Evolutionary conservation across 441 rosid species (phyloP).

Genomic region (Populus trichocarpa): DNA sequence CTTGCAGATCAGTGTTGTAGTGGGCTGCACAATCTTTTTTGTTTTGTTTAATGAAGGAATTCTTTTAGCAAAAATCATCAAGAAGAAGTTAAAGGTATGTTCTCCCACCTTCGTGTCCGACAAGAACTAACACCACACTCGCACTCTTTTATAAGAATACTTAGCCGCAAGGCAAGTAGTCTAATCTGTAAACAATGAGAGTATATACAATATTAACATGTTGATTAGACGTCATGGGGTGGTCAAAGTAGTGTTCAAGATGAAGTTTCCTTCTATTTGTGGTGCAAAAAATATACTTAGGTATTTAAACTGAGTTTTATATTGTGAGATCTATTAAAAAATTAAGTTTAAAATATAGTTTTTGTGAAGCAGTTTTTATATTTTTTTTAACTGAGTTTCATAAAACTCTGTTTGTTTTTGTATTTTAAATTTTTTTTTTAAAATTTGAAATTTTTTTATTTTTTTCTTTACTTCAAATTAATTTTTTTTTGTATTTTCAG

Average conservation of each 20-base stretch:
- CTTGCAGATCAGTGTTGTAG: background rate
- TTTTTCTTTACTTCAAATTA: no score
- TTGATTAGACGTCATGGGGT: no score
- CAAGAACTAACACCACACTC: background rate
- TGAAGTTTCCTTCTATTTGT: background rate
- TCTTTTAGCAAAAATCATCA: background rate
- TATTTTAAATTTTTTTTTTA: no score
- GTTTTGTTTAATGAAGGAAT: background rate
- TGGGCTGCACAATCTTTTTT: background rate
- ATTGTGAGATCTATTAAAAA: no score
- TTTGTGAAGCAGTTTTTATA: no score
- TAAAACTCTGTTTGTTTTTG: no score
- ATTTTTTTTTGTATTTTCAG: no score
- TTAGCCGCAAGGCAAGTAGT: background rate
- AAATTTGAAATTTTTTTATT: no score
- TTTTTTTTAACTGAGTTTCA: no score
- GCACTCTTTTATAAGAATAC: background rate
- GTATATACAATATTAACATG: background rate
- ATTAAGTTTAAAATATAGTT: no score
- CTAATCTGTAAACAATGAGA: background rate
- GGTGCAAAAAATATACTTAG: no score
- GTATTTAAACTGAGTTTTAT: no score
- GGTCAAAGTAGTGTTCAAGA: slow-evolving; percentile 12
- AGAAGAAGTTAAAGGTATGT: background rate
- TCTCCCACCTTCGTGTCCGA: background rate